Evolutionary conservation across 2,329 filamentous ascomycete species (phyloP).

Genomic region (Alternaria angustiovoidea): DNA sequence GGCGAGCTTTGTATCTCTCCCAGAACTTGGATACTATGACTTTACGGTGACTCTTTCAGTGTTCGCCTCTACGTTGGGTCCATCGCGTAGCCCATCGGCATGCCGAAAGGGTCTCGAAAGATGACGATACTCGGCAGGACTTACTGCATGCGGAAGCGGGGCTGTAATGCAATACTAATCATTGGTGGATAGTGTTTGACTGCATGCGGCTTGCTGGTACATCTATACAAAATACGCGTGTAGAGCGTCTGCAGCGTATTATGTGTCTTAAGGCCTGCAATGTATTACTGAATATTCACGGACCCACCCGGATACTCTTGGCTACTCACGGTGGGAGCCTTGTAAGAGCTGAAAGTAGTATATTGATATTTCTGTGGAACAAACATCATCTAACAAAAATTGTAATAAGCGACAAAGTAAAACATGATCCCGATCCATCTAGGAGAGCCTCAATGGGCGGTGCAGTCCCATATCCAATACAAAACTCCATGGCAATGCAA

Average conservation of each 20-base stretch:
- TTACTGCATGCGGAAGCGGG: conserved; percentile 9
- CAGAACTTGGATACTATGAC: background rate
- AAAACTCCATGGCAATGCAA: background rate
- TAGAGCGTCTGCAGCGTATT: background rate
- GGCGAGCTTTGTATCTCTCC: background rate
- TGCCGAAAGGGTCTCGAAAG: background rate
- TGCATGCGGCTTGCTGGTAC: background rate
- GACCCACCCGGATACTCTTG: background rate
- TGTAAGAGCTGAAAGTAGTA: background rate
- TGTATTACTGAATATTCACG: background rate
- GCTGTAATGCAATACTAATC: conserved; percentile 7
- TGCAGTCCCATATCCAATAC: conserved; percentile 2
- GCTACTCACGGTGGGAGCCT: background rate
- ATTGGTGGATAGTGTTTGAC: conserved; percentile 8
- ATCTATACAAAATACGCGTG: background rate
- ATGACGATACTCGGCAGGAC: conserved; percentile 11
- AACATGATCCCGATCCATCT: background rate
- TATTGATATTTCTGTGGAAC: background rate
- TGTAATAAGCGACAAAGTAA: background rate
- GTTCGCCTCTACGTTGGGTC: background rate
- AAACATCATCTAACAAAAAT: background rate
- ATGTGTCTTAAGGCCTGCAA: background rate
- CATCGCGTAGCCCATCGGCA: background rate
- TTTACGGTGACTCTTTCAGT: background rate
- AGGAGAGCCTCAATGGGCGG: conserved; percentile 19